These are phyloP conservation scores for Neophaeococcomyces mojaviensis DNA, from an alignment of 2,329 filamentous ascomycete species.

Conservation along the genomic window DNA sequence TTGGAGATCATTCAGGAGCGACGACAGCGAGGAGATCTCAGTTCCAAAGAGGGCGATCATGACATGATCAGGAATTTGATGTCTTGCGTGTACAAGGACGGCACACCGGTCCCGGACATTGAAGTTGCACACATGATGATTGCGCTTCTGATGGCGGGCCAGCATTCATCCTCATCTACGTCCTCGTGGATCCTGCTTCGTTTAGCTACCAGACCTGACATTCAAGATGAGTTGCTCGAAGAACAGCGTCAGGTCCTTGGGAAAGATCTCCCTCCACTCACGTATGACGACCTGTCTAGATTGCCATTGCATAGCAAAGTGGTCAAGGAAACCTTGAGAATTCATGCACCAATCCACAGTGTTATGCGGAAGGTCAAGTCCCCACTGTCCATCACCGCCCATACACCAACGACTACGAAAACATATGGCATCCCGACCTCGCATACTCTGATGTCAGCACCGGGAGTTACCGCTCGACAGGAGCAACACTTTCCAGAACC, in stretches of 20 bases:
- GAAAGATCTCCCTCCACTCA: conserved; percentile 47
- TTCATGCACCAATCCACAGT: conserved; percentile 66
- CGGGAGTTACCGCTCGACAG: conserved; percentile 69
- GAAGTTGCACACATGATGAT: conserved; percentile 85
- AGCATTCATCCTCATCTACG: conserved; percentile 73
- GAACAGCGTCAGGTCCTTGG: conserved; percentile 56
- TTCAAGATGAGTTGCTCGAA: conserved; percentile 62
- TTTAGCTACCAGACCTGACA: conserved; percentile 61
- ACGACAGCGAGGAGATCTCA: conserved; percentile 35
- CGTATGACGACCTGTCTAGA: conserved; percentile 52
- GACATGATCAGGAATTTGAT: conserved; percentile 79
- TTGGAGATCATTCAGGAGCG: conserved; percentile 62
- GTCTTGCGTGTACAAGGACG: conserved; percentile 68
- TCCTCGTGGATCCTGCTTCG: conserved; percentile 70
- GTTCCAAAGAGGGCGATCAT: conserved; percentile 42
- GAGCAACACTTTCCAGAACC: conserved; percentile 74
- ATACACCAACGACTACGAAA: conserved; percentile 53
- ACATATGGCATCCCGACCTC: conserved; percentile 70
- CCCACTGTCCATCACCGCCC: conserved; percentile 54
- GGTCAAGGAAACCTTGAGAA: conserved; percentile 63
- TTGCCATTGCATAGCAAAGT: conserved; percentile 56
- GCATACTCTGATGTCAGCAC: conserved; percentile 76
- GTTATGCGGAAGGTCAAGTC: conserved; percentile 66
- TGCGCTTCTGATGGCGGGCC: conserved; percentile 73
- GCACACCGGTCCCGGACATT: conserved; percentile 59